A percentile compares a stretch with the other conserved stretches of the same genome.
Conservation (phyloP, 139 green algal genomes). For the Closterium sp. region DNA sequence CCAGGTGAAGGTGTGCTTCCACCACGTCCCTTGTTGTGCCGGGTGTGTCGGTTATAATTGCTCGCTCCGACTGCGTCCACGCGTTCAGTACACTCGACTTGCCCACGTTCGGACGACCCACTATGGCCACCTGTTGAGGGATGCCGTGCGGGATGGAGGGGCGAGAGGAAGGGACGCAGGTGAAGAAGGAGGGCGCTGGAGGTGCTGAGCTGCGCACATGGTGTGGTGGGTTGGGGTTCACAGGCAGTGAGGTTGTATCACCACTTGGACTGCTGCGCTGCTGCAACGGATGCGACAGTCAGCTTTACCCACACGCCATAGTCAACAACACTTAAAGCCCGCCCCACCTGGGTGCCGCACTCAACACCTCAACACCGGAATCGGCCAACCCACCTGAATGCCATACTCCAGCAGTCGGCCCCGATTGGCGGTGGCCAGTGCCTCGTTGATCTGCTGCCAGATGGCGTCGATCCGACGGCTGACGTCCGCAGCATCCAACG, state of each 20-base stretch:
- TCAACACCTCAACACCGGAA: no score
- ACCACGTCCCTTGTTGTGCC: conserved; percentile 95
- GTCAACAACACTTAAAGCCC: no score
- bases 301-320: no score
- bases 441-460: conserved; percentile 17
- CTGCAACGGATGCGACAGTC: no score
- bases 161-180: neutral
- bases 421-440: conserved; percentile 43
- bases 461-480: conserved; percentile 53
- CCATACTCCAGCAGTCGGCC: conserved; percentile 42
- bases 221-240: no score
- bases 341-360: no score
- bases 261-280: no score
- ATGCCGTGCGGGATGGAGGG: neutral
- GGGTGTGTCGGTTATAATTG: conserved; percentile 91
- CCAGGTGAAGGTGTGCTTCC: conserved; percentile 67
- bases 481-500: conserved; percentile 66
- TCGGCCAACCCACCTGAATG: conserved; percentile 45
- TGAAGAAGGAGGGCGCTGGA: neutral
- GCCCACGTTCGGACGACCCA: neutral
- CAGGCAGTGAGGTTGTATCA: no score
- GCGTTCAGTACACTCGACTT: neutral
- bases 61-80: conserved; percentile 63
- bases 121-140: neutral
- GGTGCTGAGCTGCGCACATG: no score